Conservation (phyloP, 2,329 filamentous ascomycete species). For the Tolypocladium album region DNA sequence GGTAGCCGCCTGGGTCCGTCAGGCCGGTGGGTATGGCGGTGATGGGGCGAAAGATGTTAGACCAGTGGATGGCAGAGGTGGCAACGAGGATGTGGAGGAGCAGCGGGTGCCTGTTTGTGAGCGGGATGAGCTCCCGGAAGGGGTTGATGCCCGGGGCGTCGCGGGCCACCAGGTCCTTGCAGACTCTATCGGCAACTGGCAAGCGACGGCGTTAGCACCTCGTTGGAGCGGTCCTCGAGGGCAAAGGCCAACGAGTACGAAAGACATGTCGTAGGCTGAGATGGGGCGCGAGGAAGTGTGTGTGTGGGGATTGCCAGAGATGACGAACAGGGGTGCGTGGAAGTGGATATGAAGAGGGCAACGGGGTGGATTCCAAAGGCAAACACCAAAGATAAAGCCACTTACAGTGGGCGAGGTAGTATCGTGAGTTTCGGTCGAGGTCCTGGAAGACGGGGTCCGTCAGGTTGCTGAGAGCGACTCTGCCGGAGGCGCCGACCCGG, state of each 20-base stretch:
- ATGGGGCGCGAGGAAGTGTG: background rate
- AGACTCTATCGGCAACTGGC: constrained; percentile 35
- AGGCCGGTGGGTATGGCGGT: constrained; percentile 18
- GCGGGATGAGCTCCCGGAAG: constrained; percentile 36
- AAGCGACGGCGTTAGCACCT: constrained; percentile 11
- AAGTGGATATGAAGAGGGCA: background rate
- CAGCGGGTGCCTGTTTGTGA: constrained; percentile 32
- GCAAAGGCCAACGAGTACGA: background rate
- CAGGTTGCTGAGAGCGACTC: constrained; percentile 18
- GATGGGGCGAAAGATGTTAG: constrained; percentile 28
- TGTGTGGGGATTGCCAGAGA: background rate
- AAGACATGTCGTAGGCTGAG: background rate
- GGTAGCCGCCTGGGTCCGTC: constrained; percentile 23
- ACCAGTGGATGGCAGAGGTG: constrained; percentile 38
- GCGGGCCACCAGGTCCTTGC: constrained; percentile 41
- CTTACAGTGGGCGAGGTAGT: constrained; percentile 42
- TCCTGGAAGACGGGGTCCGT: constrained; percentile 46
- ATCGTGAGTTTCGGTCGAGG: constrained; percentile 31
- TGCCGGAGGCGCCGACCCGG: background rate
- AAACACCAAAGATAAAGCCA: constrained; percentile 2
- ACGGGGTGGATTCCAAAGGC: background rate
- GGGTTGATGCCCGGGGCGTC: constrained; percentile 35
- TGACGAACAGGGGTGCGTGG: background rate
- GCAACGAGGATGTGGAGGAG: constrained; percentile 37
- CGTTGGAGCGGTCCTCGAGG: background rate